Evolutionary conservation across 306 rosid genomes (phyloP).

Genomic region (Astragalus glycyphyllos): DNA sequence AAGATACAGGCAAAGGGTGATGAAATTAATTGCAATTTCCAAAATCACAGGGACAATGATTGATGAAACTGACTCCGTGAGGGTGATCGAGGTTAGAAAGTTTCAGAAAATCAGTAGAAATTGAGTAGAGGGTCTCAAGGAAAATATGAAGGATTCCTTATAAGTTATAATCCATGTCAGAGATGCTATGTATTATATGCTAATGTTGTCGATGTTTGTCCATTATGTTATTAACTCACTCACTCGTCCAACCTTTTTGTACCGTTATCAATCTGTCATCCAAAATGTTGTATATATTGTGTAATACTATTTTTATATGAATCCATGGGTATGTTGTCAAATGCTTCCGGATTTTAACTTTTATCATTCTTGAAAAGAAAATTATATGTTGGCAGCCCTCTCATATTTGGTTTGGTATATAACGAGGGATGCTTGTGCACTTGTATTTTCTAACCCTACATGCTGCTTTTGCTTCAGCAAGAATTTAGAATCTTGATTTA

Average conservation of each 20-base stretch:
- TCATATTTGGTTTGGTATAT: too few relatives aligned
- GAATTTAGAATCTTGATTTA: too few relatives aligned
- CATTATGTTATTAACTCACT: slow-evolving; percentile 45
- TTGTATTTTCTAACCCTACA: too few relatives aligned
- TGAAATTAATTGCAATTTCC: slow-evolving; percentile 56
- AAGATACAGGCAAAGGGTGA: slow-evolving; percentile 57
- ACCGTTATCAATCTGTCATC: slow-evolving; percentile 5
- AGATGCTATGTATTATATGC: slow-evolving; percentile 62
- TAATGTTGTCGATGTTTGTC: slow-evolving; percentile 54
- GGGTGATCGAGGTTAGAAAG: slow-evolving; percentile 62
- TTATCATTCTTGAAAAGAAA: background rate
- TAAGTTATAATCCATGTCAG: slow-evolving; percentile 38
- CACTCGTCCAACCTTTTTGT: slow-evolving; percentile 12
- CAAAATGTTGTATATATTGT: slow-evolving; percentile 28
- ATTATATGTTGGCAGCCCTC: background rate
- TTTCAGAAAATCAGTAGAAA: slow-evolving; percentile 48
- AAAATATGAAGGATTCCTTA: slow-evolving; percentile 53
- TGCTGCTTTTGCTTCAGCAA: too few relatives aligned
- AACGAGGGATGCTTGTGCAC: too few relatives aligned
- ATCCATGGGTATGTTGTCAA: background rate
- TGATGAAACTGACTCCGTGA: slow-evolving; percentile 67
- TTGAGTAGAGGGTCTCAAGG: slow-evolving; percentile 53
- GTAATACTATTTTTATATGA: background rate
- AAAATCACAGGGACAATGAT: slow-evolving; percentile 50
- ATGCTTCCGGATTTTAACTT: background rate